Evolutionary conservation across 192 early-diverging fungal species (phyloP), one percentile per base, ranked within the genome.

Genomic region (Coemansia aciculifera): DNA sequence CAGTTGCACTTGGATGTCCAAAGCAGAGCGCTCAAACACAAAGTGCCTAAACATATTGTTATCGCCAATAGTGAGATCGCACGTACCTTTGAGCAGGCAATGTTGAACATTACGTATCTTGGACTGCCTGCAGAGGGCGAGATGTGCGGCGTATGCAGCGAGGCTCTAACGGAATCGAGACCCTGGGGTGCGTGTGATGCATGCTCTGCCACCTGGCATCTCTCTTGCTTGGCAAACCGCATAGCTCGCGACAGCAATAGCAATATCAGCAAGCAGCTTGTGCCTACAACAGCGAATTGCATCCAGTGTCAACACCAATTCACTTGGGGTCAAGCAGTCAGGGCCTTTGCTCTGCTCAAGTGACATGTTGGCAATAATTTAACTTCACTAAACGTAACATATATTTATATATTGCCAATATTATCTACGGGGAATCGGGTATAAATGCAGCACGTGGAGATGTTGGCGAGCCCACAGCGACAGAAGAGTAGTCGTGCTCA

Each of bases 181-280:
- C 78, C 78, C 5, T 73, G 73, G 69, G 78, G 78, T 42, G 67
- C 67, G 2, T 81, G 78, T 40, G 32, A 44, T 6, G 38, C 49
- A 42, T 81, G 78, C 56, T 34, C 70, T 3, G 60, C 69, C 2
- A 6, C 59, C n/a, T 81, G 78, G 78, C 78, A 81, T 44, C 74
- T 81, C 10, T 31, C 57, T 13, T 81, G 78, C 52, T 29, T 81
- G 60, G 78, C 73, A 8, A 46, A 69, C 42, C 54, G 38, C 19
- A 49, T 63, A 37, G 24, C 29, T 34, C 15, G 5, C 5, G 46
- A 49, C 46, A 49, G n/a, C 44, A 19, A 21, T 19, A 46, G 9
- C 46, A 2, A 32, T 52, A 39, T 31, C 8, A 40, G 38, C n/a
- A 7, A 34, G 1, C 10, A 5, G 57, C 67, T 81, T 39, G 15